Percentiles rank a stretch among this genome's conserved stretches.
These are phyloP conservation scores for Daldinia childiae DNA, from an alignment of 495 filamentous ascomycete species.

Conservation along the genomic window DNA sequence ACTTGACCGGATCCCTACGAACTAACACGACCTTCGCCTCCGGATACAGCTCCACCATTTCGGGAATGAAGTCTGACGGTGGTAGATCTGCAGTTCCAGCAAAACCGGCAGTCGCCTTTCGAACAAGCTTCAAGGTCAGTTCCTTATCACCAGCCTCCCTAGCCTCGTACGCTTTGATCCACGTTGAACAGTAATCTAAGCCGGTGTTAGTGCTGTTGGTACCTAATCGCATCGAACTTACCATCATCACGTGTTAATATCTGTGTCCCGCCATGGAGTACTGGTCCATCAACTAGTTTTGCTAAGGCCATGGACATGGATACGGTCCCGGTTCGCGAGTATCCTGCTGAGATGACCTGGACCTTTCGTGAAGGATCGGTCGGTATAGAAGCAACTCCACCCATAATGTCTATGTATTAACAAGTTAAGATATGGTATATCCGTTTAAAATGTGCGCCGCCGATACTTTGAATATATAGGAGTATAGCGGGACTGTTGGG, in stretches of 20 bases:
- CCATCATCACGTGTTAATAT: constrained; percentile 46
- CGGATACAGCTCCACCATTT: constrained; percentile 52
- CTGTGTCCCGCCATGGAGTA: constrained; percentile 52
- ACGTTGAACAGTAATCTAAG: constrained; percentile 42
- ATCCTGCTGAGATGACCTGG: constrained; percentile 62
- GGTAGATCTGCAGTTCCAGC: constrained; percentile 49
- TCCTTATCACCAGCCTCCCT: constrained; percentile 41
- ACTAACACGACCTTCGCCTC: constrained; percentile 52
- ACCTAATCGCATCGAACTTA: constrained; percentile 13
- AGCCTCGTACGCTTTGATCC: constrained; percentile 43
- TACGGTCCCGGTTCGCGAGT: constrained; percentile 62
- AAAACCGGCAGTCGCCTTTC: constrained; percentile 47
- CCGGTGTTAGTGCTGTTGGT: not conserved
- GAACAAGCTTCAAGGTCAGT: constrained; percentile 41
- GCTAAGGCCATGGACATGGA: constrained; percentile 58
- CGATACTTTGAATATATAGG: not conserved
- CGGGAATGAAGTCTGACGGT: constrained; percentile 43
- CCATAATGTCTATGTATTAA: constrained; percentile 29
- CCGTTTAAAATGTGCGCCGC: not conserved
- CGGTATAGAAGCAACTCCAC: constrained; percentile 47
- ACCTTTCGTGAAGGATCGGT: constrained; percentile 47
- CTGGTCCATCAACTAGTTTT: constrained; percentile 55
- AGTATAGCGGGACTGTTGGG: not conserved
- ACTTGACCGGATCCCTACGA: constrained; percentile 43
- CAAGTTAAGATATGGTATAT: not conserved